A percentile compares a stretch with the other conserved stretches of the same genome.
phyloP scores from a whole-genome alignment of 768 basidiomycete species.

The Infundibulicybe gibba region DNA sequence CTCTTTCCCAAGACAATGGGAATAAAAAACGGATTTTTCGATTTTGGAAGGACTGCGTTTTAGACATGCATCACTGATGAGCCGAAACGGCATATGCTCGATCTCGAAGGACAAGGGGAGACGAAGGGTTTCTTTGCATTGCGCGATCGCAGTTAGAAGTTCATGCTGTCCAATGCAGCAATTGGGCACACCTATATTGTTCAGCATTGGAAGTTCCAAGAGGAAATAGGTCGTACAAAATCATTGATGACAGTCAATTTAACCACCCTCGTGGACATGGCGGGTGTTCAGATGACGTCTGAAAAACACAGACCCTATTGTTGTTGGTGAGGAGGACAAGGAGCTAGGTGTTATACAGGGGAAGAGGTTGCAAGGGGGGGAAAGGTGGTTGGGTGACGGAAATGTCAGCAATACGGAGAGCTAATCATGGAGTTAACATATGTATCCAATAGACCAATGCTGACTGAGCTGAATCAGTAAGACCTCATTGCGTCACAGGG shows the following conservation, averaged over 20 bases:
- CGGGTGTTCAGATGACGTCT: conserved; percentile 3
- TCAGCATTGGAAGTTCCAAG: conserved; percentile 3
- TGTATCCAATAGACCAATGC: conserved; percentile 3
- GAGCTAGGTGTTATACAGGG: not conserved
- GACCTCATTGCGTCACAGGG: conserved; percentile 1
- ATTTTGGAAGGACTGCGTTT: conserved; percentile 33
- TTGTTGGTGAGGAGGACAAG: conserved; percentile 4
- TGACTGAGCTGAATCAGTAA: conserved; percentile 20
- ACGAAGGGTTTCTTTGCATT: conserved; percentile 42
- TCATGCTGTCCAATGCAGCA: conserved; percentile 54
- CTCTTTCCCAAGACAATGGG: conserved; percentile 50
- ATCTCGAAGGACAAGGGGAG: conserved; percentile 48
- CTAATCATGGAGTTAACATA: conserved; percentile 19
- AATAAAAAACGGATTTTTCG: conserved; percentile 37
- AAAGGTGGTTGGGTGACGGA: conserved; percentile 6
- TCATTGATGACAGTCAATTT: conserved; percentile 47
- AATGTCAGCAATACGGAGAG: conserved; percentile 15
- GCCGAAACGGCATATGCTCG: conserved; percentile 49
- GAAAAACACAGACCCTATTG: not conserved
- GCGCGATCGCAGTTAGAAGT: conserved; percentile 43
- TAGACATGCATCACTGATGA: conserved; percentile 35
- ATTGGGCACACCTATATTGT: conserved; percentile 41
- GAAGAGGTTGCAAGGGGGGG: conserved; percentile 7
- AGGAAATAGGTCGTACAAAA: conserved; percentile 27
- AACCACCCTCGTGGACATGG: conserved; percentile 39